These are phyloP conservation scores for Rhodotorula sp. DNA, from an alignment of 1,284 basidiomycete species.

Conservation along the genomic window DNA sequence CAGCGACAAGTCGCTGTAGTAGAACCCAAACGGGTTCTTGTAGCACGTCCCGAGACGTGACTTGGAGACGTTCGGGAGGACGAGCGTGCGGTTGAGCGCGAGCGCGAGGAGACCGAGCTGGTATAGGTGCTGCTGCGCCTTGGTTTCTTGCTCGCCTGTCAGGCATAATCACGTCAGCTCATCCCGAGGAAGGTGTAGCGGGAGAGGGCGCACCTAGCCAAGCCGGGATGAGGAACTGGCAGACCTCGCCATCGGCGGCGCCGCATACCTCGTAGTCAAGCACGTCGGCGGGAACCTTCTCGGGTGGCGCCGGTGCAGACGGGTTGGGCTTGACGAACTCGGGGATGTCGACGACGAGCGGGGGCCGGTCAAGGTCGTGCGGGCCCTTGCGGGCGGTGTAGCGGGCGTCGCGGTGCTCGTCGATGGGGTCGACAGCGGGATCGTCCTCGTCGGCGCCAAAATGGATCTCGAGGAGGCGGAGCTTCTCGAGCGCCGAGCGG, in stretches of 20 bases:
- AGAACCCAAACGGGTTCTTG: slow-evolving; percentile 47
- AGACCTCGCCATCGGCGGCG: slow-evolving; percentile 11
- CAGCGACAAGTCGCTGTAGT: slow-evolving; percentile 44
- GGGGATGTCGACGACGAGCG: slow-evolving; percentile 35
- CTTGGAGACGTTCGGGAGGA: slow-evolving; percentile 47
- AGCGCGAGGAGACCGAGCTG: slow-evolving; percentile 48
- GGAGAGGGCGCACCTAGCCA: slow-evolving; percentile 39
- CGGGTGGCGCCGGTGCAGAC: not conserved
- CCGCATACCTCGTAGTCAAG: slow-evolving; percentile 34
- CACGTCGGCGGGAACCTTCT: slow-evolving; percentile 26
- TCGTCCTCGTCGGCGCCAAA: slow-evolving; percentile 36
- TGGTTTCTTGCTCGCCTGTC: slow-evolving; percentile 49
- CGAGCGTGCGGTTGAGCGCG: slow-evolving; percentile 47
- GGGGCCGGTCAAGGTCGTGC: slow-evolving; percentile 22
- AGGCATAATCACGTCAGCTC: not conserved
- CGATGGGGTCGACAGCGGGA: not conserved
- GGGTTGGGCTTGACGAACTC: slow-evolving; percentile 20
- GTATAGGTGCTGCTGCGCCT: slow-evolving; percentile 48
- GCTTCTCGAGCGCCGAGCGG: slow-evolving; percentile 37
- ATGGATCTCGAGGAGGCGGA: slow-evolving; percentile 43
- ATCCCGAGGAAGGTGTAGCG: too few species aligned
- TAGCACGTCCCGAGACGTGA: slow-evolving; percentile 46
- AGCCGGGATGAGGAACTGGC: slow-evolving; percentile 45
- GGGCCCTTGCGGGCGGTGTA: not conserved
- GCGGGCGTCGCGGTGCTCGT: not conserved